Evolutionary conservation across 352 stramenopile species (phyloP).

Genomic region (Phytophthora gonapodyides): DNA sequence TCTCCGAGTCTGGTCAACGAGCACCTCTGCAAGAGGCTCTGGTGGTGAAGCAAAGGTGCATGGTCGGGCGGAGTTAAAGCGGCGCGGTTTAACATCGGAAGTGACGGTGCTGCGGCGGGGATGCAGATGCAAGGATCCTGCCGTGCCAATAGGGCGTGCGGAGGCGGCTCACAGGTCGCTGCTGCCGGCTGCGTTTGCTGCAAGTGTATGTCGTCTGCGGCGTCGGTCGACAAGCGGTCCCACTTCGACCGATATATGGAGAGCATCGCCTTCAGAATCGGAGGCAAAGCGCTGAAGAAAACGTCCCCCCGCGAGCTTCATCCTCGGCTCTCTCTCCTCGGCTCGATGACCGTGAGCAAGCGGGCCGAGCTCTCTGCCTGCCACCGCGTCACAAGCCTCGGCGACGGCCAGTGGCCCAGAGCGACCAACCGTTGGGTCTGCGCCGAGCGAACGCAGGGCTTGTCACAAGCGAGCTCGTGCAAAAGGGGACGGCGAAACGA

Average conservation of each 20-base stretch:
- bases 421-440: not conserved
- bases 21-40: too few species aligned
- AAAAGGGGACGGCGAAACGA: not conserved
- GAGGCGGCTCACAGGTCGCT: constrained; percentile 1
- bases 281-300: constrained; percentile 38
- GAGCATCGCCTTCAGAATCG: constrained; percentile 31
- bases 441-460: not conserved
- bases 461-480: constrained; percentile 13
- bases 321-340: constrained; percentile 2
- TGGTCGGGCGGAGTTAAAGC: constrained; percentile 10
- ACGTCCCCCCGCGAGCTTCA: constrained; percentile 11
- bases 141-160: not conserved
- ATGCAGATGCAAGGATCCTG: not conserved
- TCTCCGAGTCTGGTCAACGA: not conserved
- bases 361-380: not conserved
- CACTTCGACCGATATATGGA: constrained; percentile 20
- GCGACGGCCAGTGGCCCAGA: constrained; percentile 3
- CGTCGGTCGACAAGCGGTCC: constrained; percentile 4
- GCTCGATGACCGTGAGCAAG: constrained; percentile 19
- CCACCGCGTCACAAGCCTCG: constrained; percentile 11
- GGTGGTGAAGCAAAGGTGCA: constrained; percentile 1
- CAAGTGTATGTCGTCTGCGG: constrained; percentile 1
- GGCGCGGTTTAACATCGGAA: constrained; percentile 12
- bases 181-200: not conserved
- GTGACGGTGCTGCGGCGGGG: not conserved